Base-by-base conservation (phyloP, 148 eudicot genomes). In the Rhododendron mucronatum region DNA sequence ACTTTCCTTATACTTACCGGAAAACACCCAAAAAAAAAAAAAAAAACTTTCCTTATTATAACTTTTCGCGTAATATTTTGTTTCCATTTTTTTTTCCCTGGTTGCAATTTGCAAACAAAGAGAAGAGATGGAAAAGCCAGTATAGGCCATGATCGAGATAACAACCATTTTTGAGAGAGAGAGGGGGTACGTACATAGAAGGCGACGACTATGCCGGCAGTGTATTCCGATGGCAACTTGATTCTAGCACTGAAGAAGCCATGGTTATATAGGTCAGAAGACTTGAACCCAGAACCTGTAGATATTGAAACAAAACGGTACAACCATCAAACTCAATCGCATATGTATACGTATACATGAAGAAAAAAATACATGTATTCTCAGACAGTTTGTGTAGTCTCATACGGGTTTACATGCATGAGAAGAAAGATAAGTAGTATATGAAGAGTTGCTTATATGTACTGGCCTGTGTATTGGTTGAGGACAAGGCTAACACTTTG, bases 181-280 rank as follows among this genome's bases (percentile, higher is more conserved):
- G 65, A 74, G 55, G 9, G 0, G 12, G 13, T 48, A 79, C 85
- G 13, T 88, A 92, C 93, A 80, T 92, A 92, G 47, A 92, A 92
- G 28, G 94, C 94, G 3, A 92, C 94, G 35, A 92, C 94, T 4
- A 92, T 39, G 12, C 94, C 94, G 3, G 94, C 94, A 2, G 94
- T 91, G 67, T 92, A 92, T 2, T 89, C 89, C 10, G 91, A 89
- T 28, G 94, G 94, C 63, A 92, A 83, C 88, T 91, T 92, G 44
- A 92, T 89, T 80, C 41, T 87, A 57, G 94, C 94, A 85, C 94
- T 92, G 91, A 92, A 92, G 47, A 91, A 87, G 4, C 93, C 94
- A 86, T 91, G 92, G 47, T 45, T 88, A 84, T 92, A 92, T 15
- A 91, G 81, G 83, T 92, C 92, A 5, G 91, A 86, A 0, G 94